These are phyloP conservation scores for Blastobotrys robertii DNA, from an alignment of 805 yeast genomes.

Conservation along the genomic window DNA sequence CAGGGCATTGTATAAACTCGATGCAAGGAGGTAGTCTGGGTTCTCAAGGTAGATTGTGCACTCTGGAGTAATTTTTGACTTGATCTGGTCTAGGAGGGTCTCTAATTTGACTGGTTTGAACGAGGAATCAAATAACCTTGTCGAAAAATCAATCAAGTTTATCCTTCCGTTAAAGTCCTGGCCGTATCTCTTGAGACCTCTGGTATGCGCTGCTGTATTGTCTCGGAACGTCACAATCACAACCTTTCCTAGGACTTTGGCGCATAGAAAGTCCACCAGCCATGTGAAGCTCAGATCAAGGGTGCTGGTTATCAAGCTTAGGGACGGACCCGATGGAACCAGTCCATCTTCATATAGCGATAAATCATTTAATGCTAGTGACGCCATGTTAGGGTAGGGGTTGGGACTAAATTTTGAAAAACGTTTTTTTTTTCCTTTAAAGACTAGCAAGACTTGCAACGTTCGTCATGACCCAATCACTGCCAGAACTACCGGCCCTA, in stretches of 20 bases:
- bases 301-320: conserved; percentile 3
- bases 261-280: conserved; percentile 10
- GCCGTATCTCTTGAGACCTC: conserved; percentile 5
- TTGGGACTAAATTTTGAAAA: neutral
- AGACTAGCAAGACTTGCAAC: neutral
- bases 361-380: conserved; percentile 4
- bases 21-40: conserved; percentile 37
- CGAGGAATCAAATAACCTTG: conserved; percentile 4
- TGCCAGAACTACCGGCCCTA: conserved; percentile 17
- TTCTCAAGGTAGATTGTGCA: conserved; percentile 36
- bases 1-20: conserved; percentile 32
- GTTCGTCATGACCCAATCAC: neutral
- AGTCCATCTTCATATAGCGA: conserved; percentile 7
- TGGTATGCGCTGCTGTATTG: conserved; percentile 1
- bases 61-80: conserved; percentile 4
- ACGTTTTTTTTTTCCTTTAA: neutral
- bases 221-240: conserved; percentile 10
- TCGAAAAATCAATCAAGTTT: conserved; percentile 12
- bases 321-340: neutral
- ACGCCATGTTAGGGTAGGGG: neutral
- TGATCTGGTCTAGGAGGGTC: conserved; percentile 2
- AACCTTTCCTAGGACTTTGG: conserved; percentile 1
- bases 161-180: conserved; percentile 1
- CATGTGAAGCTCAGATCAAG: conserved; percentile 13
- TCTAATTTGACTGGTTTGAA: conserved; percentile 6